These are phyloP conservation scores for Prototheca wickerhamii DNA, from an alignment of 163 green algal genomes.

Conservation along the genomic window DNA sequence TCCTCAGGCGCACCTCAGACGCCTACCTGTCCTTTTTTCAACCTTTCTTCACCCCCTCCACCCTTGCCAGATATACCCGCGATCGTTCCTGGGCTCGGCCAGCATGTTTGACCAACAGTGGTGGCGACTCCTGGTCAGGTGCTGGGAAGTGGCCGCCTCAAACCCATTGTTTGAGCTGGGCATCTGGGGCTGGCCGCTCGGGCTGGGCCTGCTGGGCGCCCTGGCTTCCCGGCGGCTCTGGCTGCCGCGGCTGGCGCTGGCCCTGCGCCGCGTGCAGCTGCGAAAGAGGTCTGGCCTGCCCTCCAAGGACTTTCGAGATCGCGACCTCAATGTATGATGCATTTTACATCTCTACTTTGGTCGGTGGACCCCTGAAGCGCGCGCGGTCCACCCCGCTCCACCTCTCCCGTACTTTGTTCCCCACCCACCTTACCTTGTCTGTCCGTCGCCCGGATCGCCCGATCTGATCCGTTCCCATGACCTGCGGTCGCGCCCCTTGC, in stretches of 20 bases:
- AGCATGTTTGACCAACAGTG: slow-evolving; percentile 63
- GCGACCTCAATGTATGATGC: slow-evolving; percentile 13
- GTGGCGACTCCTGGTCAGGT: slow-evolving; percentile 55
- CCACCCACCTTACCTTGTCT: too few relatives aligned
- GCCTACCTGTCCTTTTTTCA: too few relatives aligned
- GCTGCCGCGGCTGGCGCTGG: background rate
- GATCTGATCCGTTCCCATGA: too few relatives aligned
- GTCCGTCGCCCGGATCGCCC: too few relatives aligned
- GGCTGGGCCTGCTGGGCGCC: background rate
- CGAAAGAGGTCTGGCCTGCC: background rate
- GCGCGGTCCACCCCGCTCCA: too few relatives aligned
- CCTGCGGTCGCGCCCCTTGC: too few relatives aligned
- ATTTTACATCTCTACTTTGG: background rate
- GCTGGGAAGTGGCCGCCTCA: slow-evolving; percentile 65
- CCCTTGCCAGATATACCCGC: slow-evolving; percentile 63
- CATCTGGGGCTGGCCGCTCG: background rate
- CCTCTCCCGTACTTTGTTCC: too few relatives aligned
- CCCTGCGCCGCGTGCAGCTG: background rate
- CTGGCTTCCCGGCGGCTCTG: background rate
- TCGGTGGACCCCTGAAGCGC: too few relatives aligned
- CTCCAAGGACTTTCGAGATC: background rate
- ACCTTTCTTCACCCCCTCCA: too few relatives aligned
- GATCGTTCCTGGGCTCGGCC: slow-evolving; percentile 38
- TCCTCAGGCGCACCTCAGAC: too few relatives aligned
- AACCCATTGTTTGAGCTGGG: slow-evolving; percentile 39